Evolutionary conservation across 2,329 filamentous ascomycete genomes (phyloP), one percentile per base, ranked within the genome.

Genomic region (Fusarium ramigenum): DNA sequence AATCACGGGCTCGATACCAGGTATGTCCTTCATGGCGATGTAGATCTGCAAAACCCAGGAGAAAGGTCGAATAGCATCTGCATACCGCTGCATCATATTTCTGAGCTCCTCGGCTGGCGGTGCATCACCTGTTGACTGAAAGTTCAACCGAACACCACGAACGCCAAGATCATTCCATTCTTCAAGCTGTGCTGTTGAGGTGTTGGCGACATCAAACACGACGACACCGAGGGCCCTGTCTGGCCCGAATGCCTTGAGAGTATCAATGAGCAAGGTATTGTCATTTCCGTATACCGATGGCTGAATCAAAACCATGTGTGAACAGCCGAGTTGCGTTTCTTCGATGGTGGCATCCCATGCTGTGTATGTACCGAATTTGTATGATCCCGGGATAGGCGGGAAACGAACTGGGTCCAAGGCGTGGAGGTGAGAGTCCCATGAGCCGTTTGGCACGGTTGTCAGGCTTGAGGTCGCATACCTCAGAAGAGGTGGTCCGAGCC

Each of bases 351-450:
- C 32, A 23, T 59, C 56, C 56, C 56, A 59, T 4, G 32, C 42
- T n/a, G 56, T 59, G 15, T 59, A 49, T 28, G 23, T 36, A 4
- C 40, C 30, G 9, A 59, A 25, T 8, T 59, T 15, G 9, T 59
- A 59, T 23, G 56, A 34, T 2, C 19, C 30, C 2, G 56, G 42
- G 5, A 37, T 4, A 19, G 39, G 42, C 10, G 56, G 42, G 7
- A 37, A 59, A 11, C 56, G 56, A 30, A 21, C 18, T 12, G 32
- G 56, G 11, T 49, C 32, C 18, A 59, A 0, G 8, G 49, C 19
- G 14, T 59, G 56, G 23, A 59, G 56, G 19, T 59, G 42, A 9
- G 56, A 49, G 4, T 59, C 56, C 40, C 56, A 49, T 1, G 56
- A 47, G 4, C 30, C 56, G 1, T 25, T 18, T 23, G 56, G 42